Percentiles rank a stretch among this genome's conserved stretches.
These are phyloP conservation scores for Pythium guiyangense DNA, from an alignment of 352 stramenopile species.

Conservation along the genomic window DNA sequence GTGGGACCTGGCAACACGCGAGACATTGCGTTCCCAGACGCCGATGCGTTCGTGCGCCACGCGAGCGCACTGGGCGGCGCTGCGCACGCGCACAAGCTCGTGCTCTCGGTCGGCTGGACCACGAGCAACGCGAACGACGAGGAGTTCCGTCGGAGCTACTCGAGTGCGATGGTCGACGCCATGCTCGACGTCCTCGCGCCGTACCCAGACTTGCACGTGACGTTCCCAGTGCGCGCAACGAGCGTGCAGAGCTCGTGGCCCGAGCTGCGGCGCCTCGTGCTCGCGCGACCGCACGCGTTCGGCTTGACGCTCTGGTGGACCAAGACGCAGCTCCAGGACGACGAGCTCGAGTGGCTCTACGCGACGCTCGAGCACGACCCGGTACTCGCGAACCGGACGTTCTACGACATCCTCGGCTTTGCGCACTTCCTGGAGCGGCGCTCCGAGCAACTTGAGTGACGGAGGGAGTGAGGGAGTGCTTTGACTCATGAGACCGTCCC, in stretches of 20 bases:
- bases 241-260: no score
- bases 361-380: slow-evolving; percentile 33
- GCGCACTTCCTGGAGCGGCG: slow-evolving; percentile 38
- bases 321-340: slow-evolving; percentile 37
- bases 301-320: slow-evolving; percentile 75
- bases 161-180: slow-evolving; percentile 41
- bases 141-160: slow-evolving; percentile 49
- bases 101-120: slow-evolving; percentile 72
- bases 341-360: slow-evolving; percentile 62
- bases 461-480: no score
- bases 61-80: slow-evolving; percentile 32
- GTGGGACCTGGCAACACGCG: slow-evolving; percentile 33
- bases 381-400: slow-evolving; percentile 38
- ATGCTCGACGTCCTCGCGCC: slow-evolving; percentile 48
- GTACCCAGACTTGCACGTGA: slow-evolving; percentile 44
- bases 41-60: slow-evolving; percentile 35
- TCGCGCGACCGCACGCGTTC: no score
- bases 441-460: slow-evolving; percentile 1
- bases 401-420: slow-evolving; percentile 74
- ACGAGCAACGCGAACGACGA: slow-evolving; percentile 50
- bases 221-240: slow-evolving; percentile 64
- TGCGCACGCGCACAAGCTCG: slow-evolving; percentile 56
- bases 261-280: no score
- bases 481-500: no score
- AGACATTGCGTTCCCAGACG: slow-evolving; percentile 33